Conservation (phyloP, 164 flowering plant species). For the Saururus chinensis region DNA sequence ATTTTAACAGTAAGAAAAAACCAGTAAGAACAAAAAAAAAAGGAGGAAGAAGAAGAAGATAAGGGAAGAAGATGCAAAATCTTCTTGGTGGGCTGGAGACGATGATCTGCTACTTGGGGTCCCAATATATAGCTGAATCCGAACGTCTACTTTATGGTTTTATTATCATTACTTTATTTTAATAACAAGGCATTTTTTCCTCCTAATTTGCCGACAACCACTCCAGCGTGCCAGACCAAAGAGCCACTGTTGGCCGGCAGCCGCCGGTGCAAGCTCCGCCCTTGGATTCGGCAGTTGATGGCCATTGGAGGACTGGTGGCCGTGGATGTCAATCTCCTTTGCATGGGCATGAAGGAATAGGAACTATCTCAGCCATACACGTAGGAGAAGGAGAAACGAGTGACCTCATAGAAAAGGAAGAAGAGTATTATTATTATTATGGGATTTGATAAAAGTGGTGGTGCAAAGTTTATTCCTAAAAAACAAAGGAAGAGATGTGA, state of each 20-base stretch:
- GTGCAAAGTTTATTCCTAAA: not conserved
- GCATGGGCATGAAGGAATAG: not conserved
- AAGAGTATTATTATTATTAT: too few species aligned
- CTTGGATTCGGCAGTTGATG: not conserved
- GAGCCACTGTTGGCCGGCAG: conserved; percentile 5
- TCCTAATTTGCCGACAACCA: conserved; percentile 7
- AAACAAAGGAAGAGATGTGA: not conserved
- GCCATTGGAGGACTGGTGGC: not conserved
- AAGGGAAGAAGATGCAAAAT: not conserved
- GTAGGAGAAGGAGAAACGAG: not conserved
- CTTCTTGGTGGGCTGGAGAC: not conserved
- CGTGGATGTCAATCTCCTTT: not conserved
- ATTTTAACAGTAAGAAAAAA: not conserved
- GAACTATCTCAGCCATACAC: not conserved
- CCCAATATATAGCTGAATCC: not conserved
- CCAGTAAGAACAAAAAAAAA: not conserved
- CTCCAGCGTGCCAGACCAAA: conserved; percentile 2
- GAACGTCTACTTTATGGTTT: not conserved
- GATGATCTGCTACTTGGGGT: not conserved
- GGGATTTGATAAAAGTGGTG: not conserved
- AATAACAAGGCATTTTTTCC: not conserved
- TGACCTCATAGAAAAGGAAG: not conserved
- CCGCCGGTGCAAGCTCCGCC: conserved; percentile 3
- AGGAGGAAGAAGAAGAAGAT: not conserved
- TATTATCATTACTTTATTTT: not conserved